Evolutionary conservation across 2,329 filamentous ascomycete genomes (phyloP), one percentile per base, ranked within the genome.

Genomic region (Scytalidium lignicola): DNA sequence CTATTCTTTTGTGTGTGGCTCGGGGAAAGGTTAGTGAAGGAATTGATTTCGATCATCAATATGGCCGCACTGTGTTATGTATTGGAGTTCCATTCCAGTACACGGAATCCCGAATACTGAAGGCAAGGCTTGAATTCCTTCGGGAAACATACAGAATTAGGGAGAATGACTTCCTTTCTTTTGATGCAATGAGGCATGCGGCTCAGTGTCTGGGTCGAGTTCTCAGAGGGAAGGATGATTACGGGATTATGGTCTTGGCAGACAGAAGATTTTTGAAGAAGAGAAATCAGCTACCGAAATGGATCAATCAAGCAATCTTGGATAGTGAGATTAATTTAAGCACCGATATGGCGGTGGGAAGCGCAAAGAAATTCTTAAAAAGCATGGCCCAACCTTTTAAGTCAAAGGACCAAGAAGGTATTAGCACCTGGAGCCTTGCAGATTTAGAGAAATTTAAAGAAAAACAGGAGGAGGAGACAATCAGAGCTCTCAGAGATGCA

Each of bases 31-130:
- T 99, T 8, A 93, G 88, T 1, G 93, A 99, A 67, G 95, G 95
- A 43, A 97, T 99, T 58, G 93, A 99, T 81, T 99, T 99, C 62
- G 93, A 99, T 67, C 93, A 99, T 63, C 93, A 99, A 62, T 99
- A 96, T 66, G 93, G 93, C 37, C 86, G 93, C 48, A 93, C 92
- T 12, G 95, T 99, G 70, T 67, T 99, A 44, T 96, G 91, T 64
- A 96, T 99, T 57, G 93, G 93, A 40, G 92, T 97, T 1, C 93
- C 93, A 0, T 99, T 97, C 71, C 93, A 99, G 69, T 99, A 99
- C 72, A 99, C 95, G 2, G 93, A 99, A 66, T 97, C 91, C 0
- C 84, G 93, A 26, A 99, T 99, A 52, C 76, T 99, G 42, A 99
- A 97, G 71, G 93, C 93, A 1, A 83, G 93, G 2, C 80, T 99